Conservation (phyloP, 2,329 filamentous ascomycete species). For the Fusarium praegraminearum region DNA sequence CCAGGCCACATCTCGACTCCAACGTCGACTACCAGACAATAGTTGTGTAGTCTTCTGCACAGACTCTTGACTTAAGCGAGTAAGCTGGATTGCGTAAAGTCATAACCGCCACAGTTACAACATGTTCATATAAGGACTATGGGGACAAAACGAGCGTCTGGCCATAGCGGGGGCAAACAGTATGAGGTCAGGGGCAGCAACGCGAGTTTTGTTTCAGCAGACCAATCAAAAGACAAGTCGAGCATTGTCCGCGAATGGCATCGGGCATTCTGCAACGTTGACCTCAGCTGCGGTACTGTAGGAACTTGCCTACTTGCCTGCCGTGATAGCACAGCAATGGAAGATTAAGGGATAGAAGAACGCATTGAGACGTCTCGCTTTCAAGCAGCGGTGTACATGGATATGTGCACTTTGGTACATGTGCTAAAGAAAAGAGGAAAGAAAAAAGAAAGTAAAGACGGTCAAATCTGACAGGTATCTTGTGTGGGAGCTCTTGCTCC, state of each 20-base stretch:
- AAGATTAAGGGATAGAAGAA: constrained; percentile 17
- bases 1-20: background rate
- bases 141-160: constrained; percentile 30
- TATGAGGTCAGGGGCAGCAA: constrained; percentile 18
- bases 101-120: constrained; percentile 26
- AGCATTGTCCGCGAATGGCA: background rate
- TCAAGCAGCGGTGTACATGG: constrained; percentile 30
- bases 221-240: constrained; percentile 2
- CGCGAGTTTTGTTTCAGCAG: background rate
- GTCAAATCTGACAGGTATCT: constrained; percentile 42
- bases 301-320: constrained; percentile 22
- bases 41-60: background rate
- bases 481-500: constrained; percentile 37
- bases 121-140: constrained; percentile 17
- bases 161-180: constrained; percentile 24
- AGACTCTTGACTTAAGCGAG: constrained; percentile 3
- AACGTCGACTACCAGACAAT: background rate
- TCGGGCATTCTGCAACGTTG: constrained; percentile 12
- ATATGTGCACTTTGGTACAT: constrained; percentile 3
- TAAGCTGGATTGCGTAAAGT: constrained; percentile 14
- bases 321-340: background rate
- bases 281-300: background rate
- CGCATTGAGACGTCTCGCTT: constrained; percentile 2
- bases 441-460: constrained; percentile 6
- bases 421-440: constrained; percentile 3